phyloP scores from a whole-genome alignment of 257 asterid genomes.

The Capsicum rhomboideum region DNA sequence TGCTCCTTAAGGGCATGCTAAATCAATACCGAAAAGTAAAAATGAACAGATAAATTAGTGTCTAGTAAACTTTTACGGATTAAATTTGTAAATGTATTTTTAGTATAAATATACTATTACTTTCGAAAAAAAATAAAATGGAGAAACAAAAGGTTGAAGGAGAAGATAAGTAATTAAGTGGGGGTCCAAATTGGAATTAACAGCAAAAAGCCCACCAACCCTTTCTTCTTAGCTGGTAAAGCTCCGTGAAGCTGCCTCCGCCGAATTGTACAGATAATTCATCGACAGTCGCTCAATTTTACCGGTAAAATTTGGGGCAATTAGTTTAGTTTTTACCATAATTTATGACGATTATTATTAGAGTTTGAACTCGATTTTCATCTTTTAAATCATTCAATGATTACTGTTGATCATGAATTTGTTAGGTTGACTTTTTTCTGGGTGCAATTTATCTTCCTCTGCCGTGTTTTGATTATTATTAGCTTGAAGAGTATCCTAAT shows the following conservation, averaged over 20 bases:
- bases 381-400: not conserved
- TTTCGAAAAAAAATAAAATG: not conserved
- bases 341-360: too few species aligned
- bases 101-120: too few species aligned
- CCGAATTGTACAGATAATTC: too few species aligned
- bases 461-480: not conserved
- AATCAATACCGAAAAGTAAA: too few species aligned
- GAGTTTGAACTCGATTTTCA: not conserved
- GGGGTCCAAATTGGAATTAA: not conserved
- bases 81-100: too few species aligned
- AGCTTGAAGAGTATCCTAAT: not conserved
- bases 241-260: not conserved
- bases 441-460: not conserved
- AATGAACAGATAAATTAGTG: too few species aligned
- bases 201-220: not conserved
- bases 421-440: not conserved
- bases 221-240: not conserved
- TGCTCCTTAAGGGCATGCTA: too few species aligned
- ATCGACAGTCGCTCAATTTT: not conserved
- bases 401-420: not conserved
- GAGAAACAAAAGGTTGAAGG: not conserved
- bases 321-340: too few species aligned
- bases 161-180: not conserved
- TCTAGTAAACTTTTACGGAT: too few species aligned
- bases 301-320: too few species aligned